These are phyloP conservation scores for Cadophora malorum DNA, from an alignment of 2,329 filamentous ascomycete genomes.

Conservation along the genomic window DNA sequence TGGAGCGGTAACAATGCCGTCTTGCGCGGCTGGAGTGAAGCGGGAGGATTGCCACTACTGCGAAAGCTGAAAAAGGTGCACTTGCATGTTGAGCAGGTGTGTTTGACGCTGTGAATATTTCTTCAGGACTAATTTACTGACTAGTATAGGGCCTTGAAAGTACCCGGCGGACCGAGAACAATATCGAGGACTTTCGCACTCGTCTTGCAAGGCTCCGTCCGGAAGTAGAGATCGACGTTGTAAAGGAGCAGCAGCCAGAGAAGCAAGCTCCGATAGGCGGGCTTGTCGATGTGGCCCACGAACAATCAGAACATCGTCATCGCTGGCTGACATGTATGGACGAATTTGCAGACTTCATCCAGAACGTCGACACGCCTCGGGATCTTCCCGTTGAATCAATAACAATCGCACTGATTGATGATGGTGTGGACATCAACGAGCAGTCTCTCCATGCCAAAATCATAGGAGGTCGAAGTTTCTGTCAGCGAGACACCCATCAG, in stretches of 20 bases:
- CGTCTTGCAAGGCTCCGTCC: slow-evolving; percentile 15
- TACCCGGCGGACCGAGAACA: slow-evolving; percentile 18
- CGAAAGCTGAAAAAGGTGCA: slow-evolving; percentile 39
- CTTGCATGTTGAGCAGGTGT: slow-evolving; percentile 39
- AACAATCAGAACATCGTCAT: slow-evolving; percentile 20
- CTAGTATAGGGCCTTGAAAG: slow-evolving; percentile 28
- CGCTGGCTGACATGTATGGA: slow-evolving; percentile 38
- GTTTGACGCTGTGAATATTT: background rate
- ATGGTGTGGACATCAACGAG: slow-evolving; percentile 47
- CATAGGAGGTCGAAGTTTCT: slow-evolving; percentile 43
- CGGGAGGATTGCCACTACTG: slow-evolving; percentile 37
- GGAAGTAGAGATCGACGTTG: slow-evolving; percentile 16
- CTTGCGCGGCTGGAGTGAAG: slow-evolving; percentile 44
- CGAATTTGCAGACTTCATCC: slow-evolving; percentile 33
- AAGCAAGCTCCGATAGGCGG: slow-evolving; percentile 15
- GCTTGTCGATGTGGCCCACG: background rate
- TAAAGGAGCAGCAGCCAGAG: slow-evolving; percentile 16
- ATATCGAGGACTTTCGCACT: slow-evolving; percentile 23
- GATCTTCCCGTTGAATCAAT: slow-evolving; percentile 33
- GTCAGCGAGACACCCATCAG: slow-evolving; percentile 19
- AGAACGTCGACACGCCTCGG: slow-evolving; percentile 32
- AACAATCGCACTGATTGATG: slow-evolving; percentile 49
- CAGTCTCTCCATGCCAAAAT: slow-evolving; percentile 38
- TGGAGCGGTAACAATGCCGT: slow-evolving; percentile 47
- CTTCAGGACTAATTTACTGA: background rate